These are phyloP conservation scores for Aspergillus amoenus DNA, from an alignment of 2,329 filamentous ascomycete genomes.

Conservation along the genomic window DNA sequence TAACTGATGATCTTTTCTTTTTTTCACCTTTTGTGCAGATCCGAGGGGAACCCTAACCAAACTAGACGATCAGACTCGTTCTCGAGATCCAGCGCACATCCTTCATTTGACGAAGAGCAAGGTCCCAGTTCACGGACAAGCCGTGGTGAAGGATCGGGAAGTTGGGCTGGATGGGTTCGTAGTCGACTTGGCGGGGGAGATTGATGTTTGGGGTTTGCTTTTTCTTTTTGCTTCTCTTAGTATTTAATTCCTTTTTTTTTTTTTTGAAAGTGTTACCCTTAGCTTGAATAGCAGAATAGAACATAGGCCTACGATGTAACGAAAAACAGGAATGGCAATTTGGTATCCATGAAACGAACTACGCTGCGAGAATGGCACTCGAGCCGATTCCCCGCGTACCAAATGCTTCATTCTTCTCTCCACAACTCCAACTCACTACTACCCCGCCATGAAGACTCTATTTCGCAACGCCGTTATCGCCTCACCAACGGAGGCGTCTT, in stretches of 20 bases:
- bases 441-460: slow-evolving; percentile 18
- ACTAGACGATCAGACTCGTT: neutral
- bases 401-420: neutral
- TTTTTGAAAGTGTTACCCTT: neutral
- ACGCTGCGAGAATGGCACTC: neutral
- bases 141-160: slow-evolving; percentile 17
- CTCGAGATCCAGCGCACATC: neutral
- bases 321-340: slow-evolving; percentile 4
- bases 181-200: slow-evolving; percentile 25
- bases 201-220: slow-evolving; percentile 9
- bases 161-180: slow-evolving; percentile 26
- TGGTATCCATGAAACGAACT: slow-evolving; percentile 4
- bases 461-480: slow-evolving; percentile 17
- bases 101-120: slow-evolving; percentile 5
- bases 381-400: neutral
- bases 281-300: neutral
- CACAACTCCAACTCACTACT: neutral
- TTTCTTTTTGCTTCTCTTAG: neutral
- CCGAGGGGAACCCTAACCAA: slow-evolving; percentile 22
- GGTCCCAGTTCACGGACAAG: slow-evolving; percentile 10
- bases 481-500: slow-evolving; percentile 7
- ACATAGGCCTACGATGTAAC: slow-evolving; percentile 2
- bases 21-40: slow-evolving; percentile 15
- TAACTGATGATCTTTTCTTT: slow-evolving; percentile 1
- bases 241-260: neutral